Percentiles rank a stretch among this genome's conserved stretches.
phyloP scores from a whole-genome alignment of 805 yeast genomes.

The Starmerella floris region DNA sequence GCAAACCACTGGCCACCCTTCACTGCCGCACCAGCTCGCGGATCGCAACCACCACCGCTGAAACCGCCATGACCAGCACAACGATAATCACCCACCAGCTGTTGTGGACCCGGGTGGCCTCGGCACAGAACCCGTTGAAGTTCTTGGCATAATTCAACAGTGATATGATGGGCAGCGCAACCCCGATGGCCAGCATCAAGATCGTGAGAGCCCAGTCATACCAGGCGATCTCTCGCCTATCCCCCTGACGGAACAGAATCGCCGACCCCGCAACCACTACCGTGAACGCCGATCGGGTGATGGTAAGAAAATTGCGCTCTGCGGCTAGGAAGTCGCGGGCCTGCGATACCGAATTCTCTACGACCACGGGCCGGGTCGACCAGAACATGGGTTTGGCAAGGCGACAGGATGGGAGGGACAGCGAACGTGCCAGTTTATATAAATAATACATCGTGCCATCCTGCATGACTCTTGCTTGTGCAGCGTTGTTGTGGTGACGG shows the following conservation, averaged over 20 bases:
- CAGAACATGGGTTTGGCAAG: slow-evolving; percentile 15
- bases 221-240: neutral
- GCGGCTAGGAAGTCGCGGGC: slow-evolving; percentile 26
- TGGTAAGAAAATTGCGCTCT: slow-evolving; percentile 25
- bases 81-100: slow-evolving; percentile 7
- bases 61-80: slow-evolving; percentile 14
- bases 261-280: slow-evolving; percentile 23
- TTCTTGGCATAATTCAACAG: slow-evolving; percentile 20
- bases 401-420: no score
- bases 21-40: slow-evolving; percentile 4
- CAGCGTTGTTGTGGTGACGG: no score
- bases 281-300: slow-evolving; percentile 18
- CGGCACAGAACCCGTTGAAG: slow-evolving; percentile 15
- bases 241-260: slow-evolving; percentile 7
- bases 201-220: slow-evolving; percentile 16
- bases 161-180: slow-evolving; percentile 17
- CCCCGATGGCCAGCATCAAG: slow-evolving; percentile 17
- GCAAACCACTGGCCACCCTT: neutral
- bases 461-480: no score
- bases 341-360: slow-evolving; percentile 24
- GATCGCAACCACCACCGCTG: slow-evolving; percentile 14
- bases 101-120: slow-evolving; percentile 18
- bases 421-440: no score
- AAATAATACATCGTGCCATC: no score
- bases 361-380: slow-evolving; percentile 16